A percentile compares a stretch with the other conserved stretches of the same genome.
Conservation (phyloP, 352 stramenopile genomes). For the Phytopythium cucurbitacearum region DNA sequence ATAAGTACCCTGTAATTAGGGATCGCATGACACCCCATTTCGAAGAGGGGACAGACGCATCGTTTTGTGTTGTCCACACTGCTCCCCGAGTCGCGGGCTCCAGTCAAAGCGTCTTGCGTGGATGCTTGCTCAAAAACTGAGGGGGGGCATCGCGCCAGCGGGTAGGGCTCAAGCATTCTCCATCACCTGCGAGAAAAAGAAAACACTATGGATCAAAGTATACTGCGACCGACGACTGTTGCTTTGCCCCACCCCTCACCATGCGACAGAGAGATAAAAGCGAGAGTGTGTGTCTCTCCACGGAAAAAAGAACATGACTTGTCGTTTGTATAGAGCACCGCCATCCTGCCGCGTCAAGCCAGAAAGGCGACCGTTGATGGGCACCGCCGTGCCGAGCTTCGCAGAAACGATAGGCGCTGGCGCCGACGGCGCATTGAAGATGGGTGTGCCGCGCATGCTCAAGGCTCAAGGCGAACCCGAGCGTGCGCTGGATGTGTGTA, state of each 20-base stretch:
- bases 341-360: background rate
- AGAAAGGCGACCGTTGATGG: background rate
- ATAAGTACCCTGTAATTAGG: too few relatives aligned
- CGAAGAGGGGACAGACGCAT: too few relatives aligned
- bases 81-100: too few relatives aligned
- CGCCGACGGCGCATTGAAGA: too few relatives aligned
- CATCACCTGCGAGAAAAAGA: constrained; percentile 6
- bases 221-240: background rate
- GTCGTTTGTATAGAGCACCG: background rate
- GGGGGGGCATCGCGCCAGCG: background rate
- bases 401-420: too few relatives aligned
- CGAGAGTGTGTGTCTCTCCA: background rate
- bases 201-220: constrained; percentile 8
- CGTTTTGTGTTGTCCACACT: too few relatives aligned
- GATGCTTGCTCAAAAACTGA: too few relatives aligned
- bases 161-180: background rate
- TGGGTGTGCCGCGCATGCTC: too few relatives aligned
- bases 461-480: too few relatives aligned
- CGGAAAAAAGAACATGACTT: constrained; percentile 11
- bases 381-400: background rate
- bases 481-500: too few relatives aligned
- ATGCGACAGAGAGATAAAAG: background rate
- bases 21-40: too few relatives aligned
- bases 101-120: too few relatives aligned
- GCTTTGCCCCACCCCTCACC: background rate